phyloP scores from a whole-genome alignment of 192 early-diverging fungal genomes.

The Coemansia sp. region DNA sequence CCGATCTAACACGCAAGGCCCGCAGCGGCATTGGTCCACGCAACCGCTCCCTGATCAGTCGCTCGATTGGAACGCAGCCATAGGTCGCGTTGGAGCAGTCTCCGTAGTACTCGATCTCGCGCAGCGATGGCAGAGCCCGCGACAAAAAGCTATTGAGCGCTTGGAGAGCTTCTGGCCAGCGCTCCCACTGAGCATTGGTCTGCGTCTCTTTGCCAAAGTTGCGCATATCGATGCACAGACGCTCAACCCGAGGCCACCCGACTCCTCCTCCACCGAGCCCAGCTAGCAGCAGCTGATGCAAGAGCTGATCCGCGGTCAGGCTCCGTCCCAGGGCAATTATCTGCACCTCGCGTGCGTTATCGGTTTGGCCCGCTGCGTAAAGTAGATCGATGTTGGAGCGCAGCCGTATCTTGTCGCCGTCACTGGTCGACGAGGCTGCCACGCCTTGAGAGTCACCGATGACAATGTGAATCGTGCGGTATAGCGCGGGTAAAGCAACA shows the following conservation, averaged over 20 bases:
- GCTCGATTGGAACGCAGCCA: not conserved
- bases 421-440: not conserved
- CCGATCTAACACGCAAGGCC: not conserved
- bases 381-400: not conserved
- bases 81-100: not conserved
- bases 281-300: not conserved
- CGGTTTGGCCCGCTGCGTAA: not conserved
- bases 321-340: not conserved
- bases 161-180: not conserved
- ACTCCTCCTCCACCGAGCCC: not conserved
- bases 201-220: not conserved
- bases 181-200: not conserved
- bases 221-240: not conserved
- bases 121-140: slow-evolving; percentile 10
- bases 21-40: not conserved
- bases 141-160: slow-evolving; percentile 10
- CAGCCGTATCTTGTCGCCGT: not conserved
- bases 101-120: slow-evolving; percentile 9
- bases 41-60: slow-evolving; percentile 12
- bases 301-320: not conserved
- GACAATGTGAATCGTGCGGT: not conserved
- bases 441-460: not conserved
- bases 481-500: not conserved
- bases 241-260: not conserved
- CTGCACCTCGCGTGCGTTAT: not conserved